Percentiles rank a stretch among this genome's conserved stretches.
phyloP scores from a whole-genome alignment of 192 early-diverging fungal genomes.

The Rhizoclosmatium globosum region DNA sequence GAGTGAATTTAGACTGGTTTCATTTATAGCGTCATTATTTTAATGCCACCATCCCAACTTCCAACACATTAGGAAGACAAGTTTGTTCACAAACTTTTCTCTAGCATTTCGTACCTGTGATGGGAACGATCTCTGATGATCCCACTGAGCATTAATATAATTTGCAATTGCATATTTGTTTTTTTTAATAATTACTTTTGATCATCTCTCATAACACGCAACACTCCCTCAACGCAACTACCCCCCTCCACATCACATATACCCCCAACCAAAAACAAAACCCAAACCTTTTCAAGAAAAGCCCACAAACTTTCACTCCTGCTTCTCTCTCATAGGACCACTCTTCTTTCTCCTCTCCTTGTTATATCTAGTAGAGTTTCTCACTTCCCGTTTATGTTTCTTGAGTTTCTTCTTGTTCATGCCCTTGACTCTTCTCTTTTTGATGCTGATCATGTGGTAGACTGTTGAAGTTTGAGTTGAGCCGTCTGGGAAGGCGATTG shows the following conservation, averaged over 20 bases:
- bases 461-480: background rate
- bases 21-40: no score
- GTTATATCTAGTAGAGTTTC: constrained; percentile 54
- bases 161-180: background rate
- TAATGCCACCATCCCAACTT: no score
- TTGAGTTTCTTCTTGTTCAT: constrained; percentile 98
- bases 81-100: no score
- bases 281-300: background rate
- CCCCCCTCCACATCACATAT: background rate
- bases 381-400: constrained; percentile 68
- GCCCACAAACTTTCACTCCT: constrained; percentile 39
- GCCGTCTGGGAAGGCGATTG: background rate
- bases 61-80: no score
- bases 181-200: background rate
- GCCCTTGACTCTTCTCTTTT: constrained; percentile 86
- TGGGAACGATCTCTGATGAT: no score
- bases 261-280: background rate
- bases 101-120: no score
- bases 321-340: constrained; percentile 49
- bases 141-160: background rate
- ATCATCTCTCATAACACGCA: no score
- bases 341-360: constrained; percentile 50
- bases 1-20: no score
- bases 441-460: constrained; percentile 73
- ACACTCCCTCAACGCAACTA: background rate